Percentiles rank a stretch among this genome's conserved stretches.
phyloP scores from a whole-genome alignment of 106 monocot genomes.

The Acorus calamus region DNA sequence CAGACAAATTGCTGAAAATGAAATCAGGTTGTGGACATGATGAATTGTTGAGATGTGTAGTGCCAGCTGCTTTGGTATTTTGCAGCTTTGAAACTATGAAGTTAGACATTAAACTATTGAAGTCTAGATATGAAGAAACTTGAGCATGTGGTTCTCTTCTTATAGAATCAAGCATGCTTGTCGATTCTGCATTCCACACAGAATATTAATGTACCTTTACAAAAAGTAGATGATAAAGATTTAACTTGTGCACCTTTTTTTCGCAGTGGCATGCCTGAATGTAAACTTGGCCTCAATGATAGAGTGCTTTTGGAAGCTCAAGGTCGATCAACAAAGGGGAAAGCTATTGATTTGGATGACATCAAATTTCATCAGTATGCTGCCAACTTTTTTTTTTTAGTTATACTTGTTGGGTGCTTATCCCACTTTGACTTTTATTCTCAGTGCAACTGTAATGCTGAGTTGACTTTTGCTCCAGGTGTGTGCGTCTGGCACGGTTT shows the following conservation, averaged over 20 bases:
- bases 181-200: too few species aligned
- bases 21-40: too few species aligned
- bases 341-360: constrained; percentile 96
- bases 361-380: constrained; percentile 96
- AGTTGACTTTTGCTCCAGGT: constrained; percentile 29
- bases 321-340: constrained; percentile 89
- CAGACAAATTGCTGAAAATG: too few species aligned
- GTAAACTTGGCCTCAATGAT: constrained; percentile 94
- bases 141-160: too few species aligned
- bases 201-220: too few species aligned
- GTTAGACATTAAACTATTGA: too few species aligned
- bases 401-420: neutral
- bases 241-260: constrained; percentile 2
- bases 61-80: too few species aligned
- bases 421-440: neutral
- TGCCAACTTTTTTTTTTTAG: neutral
- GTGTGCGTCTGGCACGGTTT: constrained; percentile 93
- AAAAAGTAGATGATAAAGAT: too few species aligned
- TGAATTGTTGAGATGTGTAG: too few species aligned
- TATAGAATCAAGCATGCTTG: too few species aligned
- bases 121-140: too few species aligned
- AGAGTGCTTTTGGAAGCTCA: constrained; percentile 94
- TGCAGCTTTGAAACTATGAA: too few species aligned
- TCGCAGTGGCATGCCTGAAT: constrained; percentile 98
- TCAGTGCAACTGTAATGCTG: neutral